Percentiles rank a stretch among this genome's conserved stretches.
Evolutionary conservation across 2,329 filamentous ascomycete genomes (phyloP).

Genomic region (Ophiostoma tasmaniense): DNA sequence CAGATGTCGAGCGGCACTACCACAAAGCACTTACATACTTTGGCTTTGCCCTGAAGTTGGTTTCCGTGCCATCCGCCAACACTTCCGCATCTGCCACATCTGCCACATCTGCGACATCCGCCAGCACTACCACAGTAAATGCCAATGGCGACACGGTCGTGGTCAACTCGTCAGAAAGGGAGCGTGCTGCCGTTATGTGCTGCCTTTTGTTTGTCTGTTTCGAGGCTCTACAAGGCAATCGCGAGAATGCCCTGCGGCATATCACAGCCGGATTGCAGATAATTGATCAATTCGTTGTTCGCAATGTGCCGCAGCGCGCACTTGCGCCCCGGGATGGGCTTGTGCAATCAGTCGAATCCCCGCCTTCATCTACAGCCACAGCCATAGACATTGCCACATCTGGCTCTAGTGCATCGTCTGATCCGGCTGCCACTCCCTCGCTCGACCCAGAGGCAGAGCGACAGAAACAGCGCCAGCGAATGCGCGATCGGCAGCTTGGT

Average conservation of each 20-base stretch:
- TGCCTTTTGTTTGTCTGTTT: constrained; percentile 33
- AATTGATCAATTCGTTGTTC: constrained; percentile 28
- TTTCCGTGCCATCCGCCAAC: too few relatives aligned
- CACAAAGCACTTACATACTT: constrained; percentile 30
- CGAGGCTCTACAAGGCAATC: constrained; percentile 32
- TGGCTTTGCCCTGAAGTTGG: constrained; percentile 27
- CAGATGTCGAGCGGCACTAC: constrained; percentile 23
- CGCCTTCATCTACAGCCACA: too few relatives aligned
- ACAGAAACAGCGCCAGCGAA: constrained; percentile 5
- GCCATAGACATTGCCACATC: too few relatives aligned
- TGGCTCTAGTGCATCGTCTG: neutral
- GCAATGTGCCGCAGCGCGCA: constrained; percentile 7
- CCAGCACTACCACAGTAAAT: neutral
- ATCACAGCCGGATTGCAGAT: constrained; percentile 31
- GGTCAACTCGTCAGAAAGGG: constrained; percentile 12
- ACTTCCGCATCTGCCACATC: too few relatives aligned
- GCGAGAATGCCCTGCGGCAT: constrained; percentile 29
- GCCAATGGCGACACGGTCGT: constrained; percentile 11
- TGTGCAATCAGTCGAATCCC: neutral
- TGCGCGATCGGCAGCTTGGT: constrained; percentile 5
- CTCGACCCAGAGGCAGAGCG: neutral
- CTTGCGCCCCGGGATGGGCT: neutral
- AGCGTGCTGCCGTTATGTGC: constrained; percentile 29
- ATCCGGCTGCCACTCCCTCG: neutral
- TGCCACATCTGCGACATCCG: too few relatives aligned